Percentiles rank a stretch among this genome's conserved stretches.
These are phyloP conservation scores for Coniochaeta sp. DNA, from an alignment of 2,329 filamentous ascomycete species.

Conservation along the genomic window DNA sequence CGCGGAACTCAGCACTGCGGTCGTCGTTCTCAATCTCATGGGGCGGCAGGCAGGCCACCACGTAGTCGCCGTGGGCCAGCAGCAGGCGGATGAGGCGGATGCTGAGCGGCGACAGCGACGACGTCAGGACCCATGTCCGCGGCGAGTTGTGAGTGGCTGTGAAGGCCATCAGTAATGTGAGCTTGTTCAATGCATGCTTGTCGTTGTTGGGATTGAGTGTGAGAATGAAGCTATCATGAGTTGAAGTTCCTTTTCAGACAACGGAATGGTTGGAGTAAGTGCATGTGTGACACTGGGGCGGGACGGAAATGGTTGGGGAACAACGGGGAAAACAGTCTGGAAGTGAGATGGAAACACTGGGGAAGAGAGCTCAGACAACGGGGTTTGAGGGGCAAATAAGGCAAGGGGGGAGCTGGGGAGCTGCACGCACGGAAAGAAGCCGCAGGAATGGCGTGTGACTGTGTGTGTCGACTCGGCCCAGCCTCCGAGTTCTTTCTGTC, in stretches of 20 bases:
- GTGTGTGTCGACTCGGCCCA: conserved; percentile 32
- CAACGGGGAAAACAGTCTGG: not conserved
- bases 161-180: conserved; percentile 25
- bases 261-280: not conserved
- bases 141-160: conserved; percentile 64
- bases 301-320: conserved; percentile 1
- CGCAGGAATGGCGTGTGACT: conserved; percentile 36
- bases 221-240: not conserved
- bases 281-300: not conserved
- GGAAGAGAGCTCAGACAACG: too few species aligned
- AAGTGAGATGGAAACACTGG: not conserved
- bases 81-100: conserved; percentile 76
- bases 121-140: conserved; percentile 88
- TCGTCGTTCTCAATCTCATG: conserved; percentile 70
- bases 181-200: not conserved
- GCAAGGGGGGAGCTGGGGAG: conserved; percentile 6
- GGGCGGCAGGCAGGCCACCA: conserved; percentile 76
- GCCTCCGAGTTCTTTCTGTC: conserved; percentile 39
- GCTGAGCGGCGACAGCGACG: conserved; percentile 76
- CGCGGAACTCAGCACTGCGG: conserved; percentile 71
- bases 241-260: not conserved
- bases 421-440: conserved; percentile 49
- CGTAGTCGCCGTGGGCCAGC: conserved; percentile 85
- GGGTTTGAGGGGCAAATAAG: conserved; percentile 10
- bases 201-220: too few species aligned